A percentile compares a stretch with the other conserved stretches of the same genome.
phyloP scores from a whole-genome alignment of 2,329 filamentous ascomycete species.

The Orbilia brochopaga region DNA sequence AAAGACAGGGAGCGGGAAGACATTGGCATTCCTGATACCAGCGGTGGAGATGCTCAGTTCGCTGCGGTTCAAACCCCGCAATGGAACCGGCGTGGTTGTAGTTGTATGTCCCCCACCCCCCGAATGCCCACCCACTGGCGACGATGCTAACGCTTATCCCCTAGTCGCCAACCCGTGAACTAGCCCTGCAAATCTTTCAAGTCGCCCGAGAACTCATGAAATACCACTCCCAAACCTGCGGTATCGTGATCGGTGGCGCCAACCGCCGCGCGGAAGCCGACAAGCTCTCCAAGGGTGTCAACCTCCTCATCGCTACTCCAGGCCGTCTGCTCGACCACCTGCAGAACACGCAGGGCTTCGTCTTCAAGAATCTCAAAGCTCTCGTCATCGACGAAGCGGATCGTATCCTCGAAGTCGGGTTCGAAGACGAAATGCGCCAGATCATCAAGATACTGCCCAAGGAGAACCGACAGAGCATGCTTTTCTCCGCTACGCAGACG shows the following conservation, averaged over 20 bases:
- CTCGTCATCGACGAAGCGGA: slow-evolving; percentile 97
- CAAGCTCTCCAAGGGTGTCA: slow-evolving; percentile 92
- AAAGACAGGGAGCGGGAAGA: slow-evolving; percentile 96
- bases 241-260: slow-evolving; percentile 94
- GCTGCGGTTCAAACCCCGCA: slow-evolving; percentile 90
- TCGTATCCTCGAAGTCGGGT: slow-evolving; percentile 93
- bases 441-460: slow-evolving; percentile 93
- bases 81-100: slow-evolving; percentile 89
- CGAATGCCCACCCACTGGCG: not conserved
- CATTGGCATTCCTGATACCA: slow-evolving; percentile 89
- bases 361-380: slow-evolving; percentile 90
- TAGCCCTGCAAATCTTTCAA: slow-evolving; percentile 94
- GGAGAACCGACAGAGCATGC: slow-evolving; percentile 75
- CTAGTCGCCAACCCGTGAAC: slow-evolving; percentile 86
- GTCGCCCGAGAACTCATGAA: slow-evolving; percentile 92
- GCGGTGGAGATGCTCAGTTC: slow-evolving; percentile 91
- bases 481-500: slow-evolving; percentile 98
- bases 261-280: slow-evolving; percentile 86
- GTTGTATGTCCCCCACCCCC: slow-evolving; percentile 27
- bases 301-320: slow-evolving; percentile 90
- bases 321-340: slow-evolving; percentile 92
- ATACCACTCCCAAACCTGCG: slow-evolving; percentile 91
- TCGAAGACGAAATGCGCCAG: slow-evolving; percentile 97
- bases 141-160: not conserved
- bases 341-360: slow-evolving; percentile 85